Conservation (phyloP, 192 early-diverging fungal genomes). For the Oehlia diaphana region DNA sequence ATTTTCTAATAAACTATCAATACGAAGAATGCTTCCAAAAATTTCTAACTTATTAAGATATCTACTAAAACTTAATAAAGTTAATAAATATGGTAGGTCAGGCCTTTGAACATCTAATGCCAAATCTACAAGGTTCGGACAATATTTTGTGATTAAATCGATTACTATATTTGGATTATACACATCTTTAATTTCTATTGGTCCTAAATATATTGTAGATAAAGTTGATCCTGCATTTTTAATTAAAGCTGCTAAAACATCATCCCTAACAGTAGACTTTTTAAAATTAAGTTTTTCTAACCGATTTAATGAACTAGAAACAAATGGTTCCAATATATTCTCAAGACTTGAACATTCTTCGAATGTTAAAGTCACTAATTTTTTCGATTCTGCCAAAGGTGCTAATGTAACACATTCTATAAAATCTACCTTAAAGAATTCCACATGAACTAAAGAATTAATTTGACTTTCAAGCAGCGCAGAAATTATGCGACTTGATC, state of each 20-base stretch:
- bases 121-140: neutral
- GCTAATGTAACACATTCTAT: neutral
- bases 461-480: neutral
- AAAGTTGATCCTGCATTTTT: neutral
- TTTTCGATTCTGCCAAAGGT: slow-evolving; percentile 1
- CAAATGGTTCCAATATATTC: neutral
- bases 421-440: neutral
- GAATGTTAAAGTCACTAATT: neutral
- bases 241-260: neutral
- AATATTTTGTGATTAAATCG: neutral
- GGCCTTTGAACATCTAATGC: neutral
- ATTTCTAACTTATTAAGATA: neutral
- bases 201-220: neutral
- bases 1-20: neutral
- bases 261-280: neutral
- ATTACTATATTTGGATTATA: neutral
- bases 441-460: neutral
- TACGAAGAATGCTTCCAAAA: neutral
- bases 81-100: neutral
- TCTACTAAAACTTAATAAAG: neutral
- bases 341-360: neutral
- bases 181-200: neutral
- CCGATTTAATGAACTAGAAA: neutral
- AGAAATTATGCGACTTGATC: neutral
- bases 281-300: neutral